phyloP scores from a whole-genome alignment of 2,329 filamentous ascomycete species.

The Cladobotryum protrusum region DNA sequence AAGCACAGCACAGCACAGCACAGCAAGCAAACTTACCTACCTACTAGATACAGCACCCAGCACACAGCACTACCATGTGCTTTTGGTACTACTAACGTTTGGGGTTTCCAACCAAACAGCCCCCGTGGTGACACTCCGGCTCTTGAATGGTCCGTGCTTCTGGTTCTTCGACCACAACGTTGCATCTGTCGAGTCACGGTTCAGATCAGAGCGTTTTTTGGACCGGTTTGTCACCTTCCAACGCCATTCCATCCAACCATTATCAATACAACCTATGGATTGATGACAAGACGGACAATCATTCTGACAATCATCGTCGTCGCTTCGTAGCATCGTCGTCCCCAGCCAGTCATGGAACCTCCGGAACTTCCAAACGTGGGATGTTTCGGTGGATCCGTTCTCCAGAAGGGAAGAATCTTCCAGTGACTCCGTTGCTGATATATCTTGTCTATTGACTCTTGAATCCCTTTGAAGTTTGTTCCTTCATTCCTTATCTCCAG shows the following conservation, averaged over 20 bases:
- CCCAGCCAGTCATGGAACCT: slow-evolving; percentile 5
- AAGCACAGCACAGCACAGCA: too few species aligned
- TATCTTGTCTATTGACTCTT: background rate
- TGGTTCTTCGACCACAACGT: slow-evolving; percentile 10
- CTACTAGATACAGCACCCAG: too few species aligned
- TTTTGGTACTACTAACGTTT: background rate
- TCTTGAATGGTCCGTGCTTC: slow-evolving; percentile 11
- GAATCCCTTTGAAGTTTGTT: background rate
- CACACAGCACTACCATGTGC: background rate
- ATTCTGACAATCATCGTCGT: background rate
- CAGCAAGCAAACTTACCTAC: too few species aligned
- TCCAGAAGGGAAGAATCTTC: slow-evolving; percentile 1
- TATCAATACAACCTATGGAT: too few species aligned
- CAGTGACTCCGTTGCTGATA: background rate
- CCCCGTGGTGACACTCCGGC: slow-evolving; percentile 7
- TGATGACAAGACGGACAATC: too few species aligned
- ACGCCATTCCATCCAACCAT: too few species aligned
- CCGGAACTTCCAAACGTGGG: slow-evolving; percentile 6
- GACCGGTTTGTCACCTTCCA: too few species aligned
- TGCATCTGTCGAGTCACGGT: slow-evolving; percentile 7
- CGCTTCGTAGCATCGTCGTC: background rate
- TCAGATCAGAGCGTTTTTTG: background rate
- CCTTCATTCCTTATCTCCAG: slow-evolving; percentile 1
- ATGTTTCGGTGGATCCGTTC: background rate
- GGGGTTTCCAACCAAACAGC: background rate